Evolutionary conservation across 2,329 filamentous ascomycete species (phyloP).

Genomic region (Graphilbum fragrans): DNA sequence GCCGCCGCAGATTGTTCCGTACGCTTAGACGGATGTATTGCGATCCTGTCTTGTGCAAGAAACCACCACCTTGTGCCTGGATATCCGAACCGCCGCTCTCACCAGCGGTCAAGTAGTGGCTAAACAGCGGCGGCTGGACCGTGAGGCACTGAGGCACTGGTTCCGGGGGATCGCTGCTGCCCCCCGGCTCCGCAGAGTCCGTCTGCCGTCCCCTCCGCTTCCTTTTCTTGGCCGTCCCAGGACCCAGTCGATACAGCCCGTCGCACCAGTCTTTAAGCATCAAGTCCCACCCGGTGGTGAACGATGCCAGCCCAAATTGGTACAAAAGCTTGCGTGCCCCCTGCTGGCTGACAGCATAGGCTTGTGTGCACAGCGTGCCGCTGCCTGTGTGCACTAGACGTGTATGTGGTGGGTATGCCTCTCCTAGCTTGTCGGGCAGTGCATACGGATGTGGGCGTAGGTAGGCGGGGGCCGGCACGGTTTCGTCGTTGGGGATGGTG

Average conservation of each 20-base stretch:
- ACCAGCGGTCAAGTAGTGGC: slow-evolving; percentile 14
- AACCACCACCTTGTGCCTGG: slow-evolving; percentile 15
- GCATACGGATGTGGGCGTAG: slow-evolving; percentile 25
- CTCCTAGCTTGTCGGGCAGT: slow-evolving; percentile 13
- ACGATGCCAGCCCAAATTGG: slow-evolving; percentile 27
- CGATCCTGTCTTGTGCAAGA: slow-evolving; percentile 13
- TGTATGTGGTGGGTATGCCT: slow-evolving; percentile 25
- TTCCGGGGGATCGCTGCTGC: background rate
- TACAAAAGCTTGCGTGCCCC: slow-evolving; percentile 29
- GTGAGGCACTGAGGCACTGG: slow-evolving; percentile 14
- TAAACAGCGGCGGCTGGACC: slow-evolving; percentile 18
- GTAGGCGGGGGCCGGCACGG: slow-evolving; percentile 20
- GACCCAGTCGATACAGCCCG: slow-evolving; percentile 12
- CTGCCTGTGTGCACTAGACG: slow-evolving; percentile 28
- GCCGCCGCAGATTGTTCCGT: slow-evolving; percentile 14
- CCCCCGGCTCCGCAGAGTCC: background rate
- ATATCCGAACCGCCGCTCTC: slow-evolving; percentile 17
- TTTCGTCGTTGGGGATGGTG: slow-evolving; percentile 17
- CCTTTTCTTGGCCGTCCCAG: background rate
- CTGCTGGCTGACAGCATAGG: slow-evolving; percentile 30
- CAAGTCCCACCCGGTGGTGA: slow-evolving; percentile 28
- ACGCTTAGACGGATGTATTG: slow-evolving; percentile 17
- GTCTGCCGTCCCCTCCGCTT: background rate
- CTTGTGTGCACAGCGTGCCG: slow-evolving; percentile 25
- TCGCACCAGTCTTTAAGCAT: slow-evolving; percentile 34